A percentile compares a stretch with the other conserved stretches of the same genome.
Evolutionary conservation across 2,329 filamentous ascomycete genomes (phyloP).

Genomic region (Aspergillus versicolor): DNA sequence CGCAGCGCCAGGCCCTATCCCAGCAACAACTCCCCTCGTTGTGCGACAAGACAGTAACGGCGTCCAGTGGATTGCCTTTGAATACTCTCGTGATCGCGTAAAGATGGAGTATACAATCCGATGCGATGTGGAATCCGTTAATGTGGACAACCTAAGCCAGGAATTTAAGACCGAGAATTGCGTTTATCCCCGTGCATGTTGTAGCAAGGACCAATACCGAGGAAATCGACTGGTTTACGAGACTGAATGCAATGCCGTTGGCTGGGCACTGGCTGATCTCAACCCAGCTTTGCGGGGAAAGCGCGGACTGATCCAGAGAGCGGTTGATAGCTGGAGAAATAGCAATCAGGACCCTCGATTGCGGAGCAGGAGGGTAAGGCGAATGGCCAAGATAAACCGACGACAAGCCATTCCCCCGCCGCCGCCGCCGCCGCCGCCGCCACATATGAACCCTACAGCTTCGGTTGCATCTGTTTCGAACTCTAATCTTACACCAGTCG

Average conservation of each 20-base stretch:
- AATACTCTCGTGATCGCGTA: conserved; percentile 93
- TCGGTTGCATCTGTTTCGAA: conserved; percentile 63
- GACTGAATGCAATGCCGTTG: conserved; percentile 98
- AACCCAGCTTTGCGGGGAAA: conserved; percentile 91
- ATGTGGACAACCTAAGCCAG: conserved; percentile 75
- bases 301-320: conserved; percentile 90
- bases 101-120: conserved; percentile 99
- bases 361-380: conserved; percentile 84
- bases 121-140: conserved; percentile 95
- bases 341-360: conserved; percentile 95
- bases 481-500: conserved; percentile 56
- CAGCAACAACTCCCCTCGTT: conserved; percentile 90
- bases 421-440: conserved; percentile 59
- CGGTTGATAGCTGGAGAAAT: conserved; percentile 98
- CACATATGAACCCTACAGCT: conserved; percentile 65
- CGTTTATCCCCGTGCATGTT: conserved; percentile 93
- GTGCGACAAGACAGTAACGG: conserved; percentile 94
- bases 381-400: conserved; percentile 94
- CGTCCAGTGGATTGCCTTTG: conserved; percentile 98
- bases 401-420: conserved; percentile 67
- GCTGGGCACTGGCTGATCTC: conserved; percentile 94
- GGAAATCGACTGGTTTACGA: conserved; percentile 96
- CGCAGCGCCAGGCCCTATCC: conserved; percentile 92
- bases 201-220: conserved; percentile 91
- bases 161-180: conserved; percentile 99